phyloP scores from a whole-genome alignment of 331 rosid species.

The Pyrus hybrid region DNA sequence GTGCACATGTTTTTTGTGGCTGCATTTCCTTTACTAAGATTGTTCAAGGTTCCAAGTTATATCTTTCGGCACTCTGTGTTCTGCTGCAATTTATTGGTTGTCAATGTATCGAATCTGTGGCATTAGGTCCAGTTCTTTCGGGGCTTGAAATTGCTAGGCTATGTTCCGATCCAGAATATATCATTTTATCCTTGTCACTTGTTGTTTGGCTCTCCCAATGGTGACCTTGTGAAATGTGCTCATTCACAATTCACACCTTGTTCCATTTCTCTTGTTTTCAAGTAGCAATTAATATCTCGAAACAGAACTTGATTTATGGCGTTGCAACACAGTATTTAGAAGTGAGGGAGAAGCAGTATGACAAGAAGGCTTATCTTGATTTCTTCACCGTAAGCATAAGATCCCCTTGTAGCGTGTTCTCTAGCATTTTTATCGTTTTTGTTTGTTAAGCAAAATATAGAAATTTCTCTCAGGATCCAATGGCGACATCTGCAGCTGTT shows the following conservation, averaged over 20 bases:
- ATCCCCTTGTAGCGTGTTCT: not conserved
- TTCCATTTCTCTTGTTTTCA: not conserved
- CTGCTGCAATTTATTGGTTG: too few relatives aligned
- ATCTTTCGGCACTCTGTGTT: too few relatives aligned
- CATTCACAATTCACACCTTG: not conserved
- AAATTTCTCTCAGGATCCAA: conserved; percentile 45
- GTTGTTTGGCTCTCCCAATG: not conserved
- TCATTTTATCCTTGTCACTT: not conserved
- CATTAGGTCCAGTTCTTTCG: not conserved
- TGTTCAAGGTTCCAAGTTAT: not conserved
- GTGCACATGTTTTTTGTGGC: not conserved
- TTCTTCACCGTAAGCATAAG: conserved; percentile 63
- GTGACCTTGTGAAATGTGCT: not conserved
- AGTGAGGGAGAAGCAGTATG: conserved; percentile 95
- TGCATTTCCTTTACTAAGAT: not conserved
- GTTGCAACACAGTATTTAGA: conserved; percentile 53
- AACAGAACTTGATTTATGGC: conserved; percentile 2
- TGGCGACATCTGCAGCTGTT: conserved; percentile 45
- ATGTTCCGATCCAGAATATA: not conserved
- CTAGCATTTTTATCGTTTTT: not conserved
- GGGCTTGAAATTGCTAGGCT: not conserved
- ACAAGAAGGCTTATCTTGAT: conserved; percentile 67
- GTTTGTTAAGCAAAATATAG: not conserved
- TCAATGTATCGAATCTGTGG: too few relatives aligned
- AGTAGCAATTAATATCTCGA: not conserved